Percentiles rank a stretch among this genome's conserved stretches.
phyloP scores from a whole-genome alignment of 2,329 filamentous ascomycete species.

The Ceratocystis eucalypticola region DNA sequence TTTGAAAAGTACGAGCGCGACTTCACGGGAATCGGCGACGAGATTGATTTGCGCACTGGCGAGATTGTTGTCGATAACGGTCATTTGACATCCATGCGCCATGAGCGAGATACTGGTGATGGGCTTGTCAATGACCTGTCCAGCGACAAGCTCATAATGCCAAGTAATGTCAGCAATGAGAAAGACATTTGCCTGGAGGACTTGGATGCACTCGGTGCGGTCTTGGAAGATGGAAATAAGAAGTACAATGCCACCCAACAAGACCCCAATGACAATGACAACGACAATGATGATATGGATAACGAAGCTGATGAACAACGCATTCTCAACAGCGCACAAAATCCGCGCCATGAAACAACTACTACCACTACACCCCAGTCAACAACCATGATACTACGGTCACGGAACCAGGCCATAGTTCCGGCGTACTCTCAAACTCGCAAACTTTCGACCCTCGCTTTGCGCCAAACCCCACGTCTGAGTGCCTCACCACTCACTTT shows the following conservation, averaged over 20 bases:
- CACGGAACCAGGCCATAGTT: neutral
- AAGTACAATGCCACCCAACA: neutral
- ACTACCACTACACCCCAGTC: neutral
- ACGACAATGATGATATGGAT: neutral
- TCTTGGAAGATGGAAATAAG: conserved; percentile 1
- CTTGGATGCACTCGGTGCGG: conserved; percentile 11
- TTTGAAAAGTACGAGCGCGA: conserved; percentile 79
- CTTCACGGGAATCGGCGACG: conserved; percentile 72
- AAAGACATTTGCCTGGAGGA: conserved; percentile 28
- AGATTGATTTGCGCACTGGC: conserved; percentile 73
- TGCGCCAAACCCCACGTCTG: conserved; percentile 3
- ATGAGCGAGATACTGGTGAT: conserved; percentile 37
- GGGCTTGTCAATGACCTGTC: conserved; percentile 21
- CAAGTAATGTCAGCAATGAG: conserved; percentile 28
- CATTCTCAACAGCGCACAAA: neutral
- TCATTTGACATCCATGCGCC: conserved; percentile 53
- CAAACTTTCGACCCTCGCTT: neutral
- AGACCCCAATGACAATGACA: neutral
- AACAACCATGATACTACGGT: neutral
- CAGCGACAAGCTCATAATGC: conserved; percentile 20
- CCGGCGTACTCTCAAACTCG: neutral
- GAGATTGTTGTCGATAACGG: conserved; percentile 83
- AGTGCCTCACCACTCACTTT: neutral
- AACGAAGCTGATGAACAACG: neutral
- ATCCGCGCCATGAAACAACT: neutral